Conservation (phyloP, 1,284 basidiomycete genomes). For the Austropuccinia psidii region DNA sequence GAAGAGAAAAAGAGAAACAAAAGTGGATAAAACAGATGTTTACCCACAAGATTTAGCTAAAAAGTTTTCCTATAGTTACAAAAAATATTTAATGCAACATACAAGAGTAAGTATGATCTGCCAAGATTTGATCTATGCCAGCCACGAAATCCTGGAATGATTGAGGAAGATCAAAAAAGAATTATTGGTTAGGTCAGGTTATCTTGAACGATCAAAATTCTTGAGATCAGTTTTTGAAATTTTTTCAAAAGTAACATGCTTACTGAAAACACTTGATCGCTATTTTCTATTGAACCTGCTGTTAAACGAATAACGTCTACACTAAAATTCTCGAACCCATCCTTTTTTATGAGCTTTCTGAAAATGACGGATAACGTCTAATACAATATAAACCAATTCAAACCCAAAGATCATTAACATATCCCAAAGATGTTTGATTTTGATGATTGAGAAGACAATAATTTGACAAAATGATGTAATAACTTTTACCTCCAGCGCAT, state of each 20-base stretch:
- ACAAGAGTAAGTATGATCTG: conserved; percentile 37
- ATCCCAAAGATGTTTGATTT: not conserved
- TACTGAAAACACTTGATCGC: conserved; percentile 41
- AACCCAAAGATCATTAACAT: not conserved
- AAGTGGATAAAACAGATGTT: not conserved
- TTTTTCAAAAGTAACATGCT: not conserved
- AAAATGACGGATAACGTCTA: conserved; percentile 27
- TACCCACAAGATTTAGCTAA: too few species aligned
- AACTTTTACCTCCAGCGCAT: conserved; percentile 17
- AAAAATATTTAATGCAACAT: not conserved
- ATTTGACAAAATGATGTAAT: not conserved
- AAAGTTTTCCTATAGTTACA: too few species aligned
- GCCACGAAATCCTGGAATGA: conserved; percentile 44
- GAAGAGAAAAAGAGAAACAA: not conserved
- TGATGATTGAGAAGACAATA: not conserved
- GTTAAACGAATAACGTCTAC: conserved; percentile 41
- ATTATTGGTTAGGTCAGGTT: too few species aligned
- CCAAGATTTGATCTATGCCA: conserved; percentile 41
- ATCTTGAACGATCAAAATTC: not conserved
- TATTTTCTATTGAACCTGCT: conserved; percentile 41
- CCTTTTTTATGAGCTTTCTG: conserved; percentile 15
- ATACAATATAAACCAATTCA: not conserved
- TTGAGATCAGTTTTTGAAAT: not conserved
- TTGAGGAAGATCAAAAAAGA: not conserved
- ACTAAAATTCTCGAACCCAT: conserved; percentile 39